Percentiles rank a stretch among this genome's conserved stretches.
These are phyloP conservation scores for Saprolegnia diclina DNA, from an alignment of 352 stramenopile genomes.

Conservation along the genomic window DNA sequence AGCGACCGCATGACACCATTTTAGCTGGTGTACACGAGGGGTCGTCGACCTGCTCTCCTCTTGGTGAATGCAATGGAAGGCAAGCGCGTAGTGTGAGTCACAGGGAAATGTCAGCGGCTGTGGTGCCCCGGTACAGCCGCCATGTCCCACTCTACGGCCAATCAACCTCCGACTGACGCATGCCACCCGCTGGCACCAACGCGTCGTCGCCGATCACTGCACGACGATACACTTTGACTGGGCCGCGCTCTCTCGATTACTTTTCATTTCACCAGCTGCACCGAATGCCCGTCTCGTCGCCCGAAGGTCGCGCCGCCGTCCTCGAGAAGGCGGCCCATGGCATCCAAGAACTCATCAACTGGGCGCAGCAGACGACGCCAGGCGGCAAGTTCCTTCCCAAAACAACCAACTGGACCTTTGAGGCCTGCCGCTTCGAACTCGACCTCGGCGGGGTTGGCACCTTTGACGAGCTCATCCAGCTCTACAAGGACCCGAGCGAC, in stretches of 20 bases:
- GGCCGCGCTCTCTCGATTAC: neutral
- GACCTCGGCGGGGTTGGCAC: neutral
- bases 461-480: constrained; percentile 2
- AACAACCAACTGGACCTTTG: constrained; percentile 15
- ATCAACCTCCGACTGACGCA: no score
- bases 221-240: no score
- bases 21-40: no score
- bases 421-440: neutral
- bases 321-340: neutral
- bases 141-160: no score
- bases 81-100: no score
- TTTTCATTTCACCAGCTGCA: neutral
- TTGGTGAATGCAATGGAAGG: no score
- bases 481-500: neutral
- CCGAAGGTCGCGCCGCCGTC: neutral
- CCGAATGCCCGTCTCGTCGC: neutral
- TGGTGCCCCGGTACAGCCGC: no score
- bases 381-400: constrained; percentile 2
- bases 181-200: no score
- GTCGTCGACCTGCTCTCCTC: no score
- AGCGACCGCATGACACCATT: no score
- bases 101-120: no score
- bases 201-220: no score
- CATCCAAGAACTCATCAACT: constrained; percentile 9
- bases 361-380: constrained; percentile 4